Evolutionary conservation across 2,329 filamentous ascomycete species (phyloP), one percentile per base, ranked within the genome.

Genomic region (Cladosporium sp.): DNA sequence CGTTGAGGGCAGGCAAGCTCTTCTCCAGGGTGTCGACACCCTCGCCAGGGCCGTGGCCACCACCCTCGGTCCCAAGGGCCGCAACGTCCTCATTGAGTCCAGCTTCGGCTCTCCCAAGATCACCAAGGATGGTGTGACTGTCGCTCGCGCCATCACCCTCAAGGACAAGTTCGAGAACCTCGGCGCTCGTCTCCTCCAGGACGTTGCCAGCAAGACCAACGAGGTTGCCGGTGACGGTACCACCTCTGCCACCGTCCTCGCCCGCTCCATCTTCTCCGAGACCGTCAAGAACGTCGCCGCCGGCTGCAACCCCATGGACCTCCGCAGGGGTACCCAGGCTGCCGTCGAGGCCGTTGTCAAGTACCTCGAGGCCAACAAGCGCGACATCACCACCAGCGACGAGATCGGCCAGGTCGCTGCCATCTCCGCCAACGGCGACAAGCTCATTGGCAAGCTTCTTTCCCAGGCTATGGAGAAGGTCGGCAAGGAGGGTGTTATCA

Each of bases 111-210:
- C 95, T 58, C 95, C 95, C 76, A 99, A 99, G 88, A 99, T 99
- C 82, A 99, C 95, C 76, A 99, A 99, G 86, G 82, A 84, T 73
- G 82, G 82, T 81, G 82, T 84, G 49, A 84, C 82, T 47, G 82
- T 84, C 71, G 82, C 82, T 67, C 94, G 90, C 83, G 93, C 94
- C 70, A 91, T 99, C 77, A 88, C 87, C 71, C 88, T 99, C 72
- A 89, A 99, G 87, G 95, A 99, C 87, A 98, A 98, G 85, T 99
- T 97, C 82, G 95, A 99, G 85, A 99, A 99, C 86, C 92, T 99
- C 74, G 95, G 95, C 80, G 95, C 95, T 76, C 91, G 92, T 78
- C 89, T 99, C 73, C 88, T 99, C 74, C 93, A 98, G 84, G 95
- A 99, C 82, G 95, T 99, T 73, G 95, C 95, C 76, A 95, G 92